These are phyloP conservation scores for Pseudotsuga menziesii DNA, from an alignment of 75 land plant genomes.

Conservation along the genomic window DNA sequence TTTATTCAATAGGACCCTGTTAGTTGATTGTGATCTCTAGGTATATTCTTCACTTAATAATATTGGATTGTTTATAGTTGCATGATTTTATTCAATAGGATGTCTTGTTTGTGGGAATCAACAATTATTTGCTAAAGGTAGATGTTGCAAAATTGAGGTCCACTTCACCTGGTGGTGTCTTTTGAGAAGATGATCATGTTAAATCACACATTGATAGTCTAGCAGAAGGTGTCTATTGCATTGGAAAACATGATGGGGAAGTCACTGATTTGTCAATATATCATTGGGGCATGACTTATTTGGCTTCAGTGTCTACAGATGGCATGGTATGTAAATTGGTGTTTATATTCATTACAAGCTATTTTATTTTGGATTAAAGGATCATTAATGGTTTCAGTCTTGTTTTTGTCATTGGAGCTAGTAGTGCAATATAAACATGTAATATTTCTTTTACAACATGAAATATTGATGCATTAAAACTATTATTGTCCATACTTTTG, in stretches of 20 bases:
- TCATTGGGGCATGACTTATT: too few species aligned
- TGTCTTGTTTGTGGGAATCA: too few species aligned
- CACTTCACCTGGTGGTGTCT: too few species aligned
- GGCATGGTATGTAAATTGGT: conserved; percentile 24
- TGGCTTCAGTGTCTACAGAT: too few species aligned
- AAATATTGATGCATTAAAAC: neutral
- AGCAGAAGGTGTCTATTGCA: too few species aligned
- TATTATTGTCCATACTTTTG: neutral
- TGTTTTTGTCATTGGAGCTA: neutral
- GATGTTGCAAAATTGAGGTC: too few species aligned
- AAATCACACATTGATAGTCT: too few species aligned
- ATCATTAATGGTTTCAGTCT: neutral
- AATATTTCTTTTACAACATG: neutral
- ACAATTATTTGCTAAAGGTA: too few species aligned
- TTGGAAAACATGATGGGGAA: too few species aligned
- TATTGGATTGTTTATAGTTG: neutral
- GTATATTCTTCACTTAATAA: neutral
- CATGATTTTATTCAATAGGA: conserved; percentile 5
- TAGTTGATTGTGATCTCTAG: neutral
- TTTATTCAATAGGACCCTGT: neutral
- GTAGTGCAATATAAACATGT: neutral
- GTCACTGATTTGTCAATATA: too few species aligned
- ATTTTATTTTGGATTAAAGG: neutral
- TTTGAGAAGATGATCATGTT: too few species aligned
- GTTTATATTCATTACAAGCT: neutral